Evolutionary conservation across 352 stramenopile genomes (phyloP).

Genomic region (Globisporangium rhizosaccharum): DNA sequence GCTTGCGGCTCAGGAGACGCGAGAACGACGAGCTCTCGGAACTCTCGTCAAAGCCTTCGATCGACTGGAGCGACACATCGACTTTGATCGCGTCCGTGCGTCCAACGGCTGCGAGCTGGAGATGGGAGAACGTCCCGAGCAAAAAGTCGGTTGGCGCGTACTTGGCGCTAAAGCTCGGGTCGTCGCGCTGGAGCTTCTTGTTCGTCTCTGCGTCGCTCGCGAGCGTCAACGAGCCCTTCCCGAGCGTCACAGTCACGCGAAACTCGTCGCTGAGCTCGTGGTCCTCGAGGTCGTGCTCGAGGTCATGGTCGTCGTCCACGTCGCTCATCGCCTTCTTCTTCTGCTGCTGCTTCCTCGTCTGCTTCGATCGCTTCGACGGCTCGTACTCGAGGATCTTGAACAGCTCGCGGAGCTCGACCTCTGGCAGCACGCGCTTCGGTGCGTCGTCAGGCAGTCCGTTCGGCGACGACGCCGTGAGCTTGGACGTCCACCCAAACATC

Average conservation of each 20-base stretch:
- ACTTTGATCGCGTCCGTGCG: slow-evolving; percentile 69
- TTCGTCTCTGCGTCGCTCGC: slow-evolving; percentile 73
- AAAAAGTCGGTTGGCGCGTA: slow-evolving; percentile 77
- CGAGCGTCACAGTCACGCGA: slow-evolving; percentile 63
- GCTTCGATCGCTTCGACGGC: slow-evolving; percentile 59
- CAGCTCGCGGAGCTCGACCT: slow-evolving; percentile 80
- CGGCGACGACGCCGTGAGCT: slow-evolving; percentile 30
- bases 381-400: slow-evolving; percentile 87
- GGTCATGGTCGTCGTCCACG: background rate
- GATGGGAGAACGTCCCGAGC: slow-evolving; percentile 67
- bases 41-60: slow-evolving; percentile 85
- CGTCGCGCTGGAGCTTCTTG: slow-evolving; percentile 50
- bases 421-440: slow-evolving; percentile 51
- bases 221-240: slow-evolving; percentile 70
- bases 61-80: slow-evolving; percentile 81
- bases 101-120: slow-evolving; percentile 67
- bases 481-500: slow-evolving; percentile 85
- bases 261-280: slow-evolving; percentile 49
- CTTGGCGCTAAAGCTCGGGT: slow-evolving; percentile 54
- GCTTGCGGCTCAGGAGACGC: slow-evolving; percentile 68
- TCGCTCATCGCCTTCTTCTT: slow-evolving; percentile 21
- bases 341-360: slow-evolving; percentile 25
- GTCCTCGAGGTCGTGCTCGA: slow-evolving; percentile 16
- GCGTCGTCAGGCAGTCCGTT: slow-evolving; percentile 20
- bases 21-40: slow-evolving; percentile 81